A percentile compares a stretch with the other conserved stretches of the same genome.
These are phyloP conservation scores for Houttuynia cordata DNA, from an alignment of 164 flowering plant genomes.

Conservation along the genomic window DNA sequence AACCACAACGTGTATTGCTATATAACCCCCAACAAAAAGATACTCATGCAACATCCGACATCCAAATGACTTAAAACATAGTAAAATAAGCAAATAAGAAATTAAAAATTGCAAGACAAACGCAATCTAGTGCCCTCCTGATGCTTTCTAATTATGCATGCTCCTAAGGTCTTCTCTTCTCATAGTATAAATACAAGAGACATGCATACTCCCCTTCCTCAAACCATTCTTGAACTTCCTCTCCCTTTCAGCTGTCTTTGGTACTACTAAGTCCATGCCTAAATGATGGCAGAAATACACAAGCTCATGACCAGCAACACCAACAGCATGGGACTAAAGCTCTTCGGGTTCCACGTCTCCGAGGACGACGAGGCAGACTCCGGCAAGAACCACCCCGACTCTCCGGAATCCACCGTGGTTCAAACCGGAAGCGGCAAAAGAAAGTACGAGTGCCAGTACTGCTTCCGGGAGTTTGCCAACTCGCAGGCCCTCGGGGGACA, in stretches of 20 bases:
- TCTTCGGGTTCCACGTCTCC: constrained; percentile 71
- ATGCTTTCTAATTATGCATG: neutral
- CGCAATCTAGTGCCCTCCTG: neutral
- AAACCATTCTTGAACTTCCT: neutral
- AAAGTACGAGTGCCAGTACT: constrained; percentile 93
- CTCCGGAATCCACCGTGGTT: neutral
- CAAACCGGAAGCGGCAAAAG: constrained; percentile 16
- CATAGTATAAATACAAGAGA: neutral
- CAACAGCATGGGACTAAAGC: constrained; percentile 30
- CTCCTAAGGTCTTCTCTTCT: neutral
- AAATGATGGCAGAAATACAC: constrained; percentile 37
- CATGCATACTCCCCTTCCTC: neutral
- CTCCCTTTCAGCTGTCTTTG: neutral
- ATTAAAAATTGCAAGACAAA: neutral
- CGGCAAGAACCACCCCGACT: constrained; percentile 13
- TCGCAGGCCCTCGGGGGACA: constrained; percentile 97
- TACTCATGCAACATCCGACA: neutral
- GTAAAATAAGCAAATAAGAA: neutral
- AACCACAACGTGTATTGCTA: neutral
- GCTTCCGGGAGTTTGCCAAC: constrained; percentile 82
- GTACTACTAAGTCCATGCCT: neutral
- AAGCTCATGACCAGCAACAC: constrained; percentile 10
- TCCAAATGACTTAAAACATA: neutral
- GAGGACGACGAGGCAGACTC: constrained; percentile 41
- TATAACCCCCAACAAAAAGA: neutral